These are phyloP conservation scores for Vigna nakashimae DNA, from an alignment of 306 rosid species.

Conservation along the genomic window DNA sequence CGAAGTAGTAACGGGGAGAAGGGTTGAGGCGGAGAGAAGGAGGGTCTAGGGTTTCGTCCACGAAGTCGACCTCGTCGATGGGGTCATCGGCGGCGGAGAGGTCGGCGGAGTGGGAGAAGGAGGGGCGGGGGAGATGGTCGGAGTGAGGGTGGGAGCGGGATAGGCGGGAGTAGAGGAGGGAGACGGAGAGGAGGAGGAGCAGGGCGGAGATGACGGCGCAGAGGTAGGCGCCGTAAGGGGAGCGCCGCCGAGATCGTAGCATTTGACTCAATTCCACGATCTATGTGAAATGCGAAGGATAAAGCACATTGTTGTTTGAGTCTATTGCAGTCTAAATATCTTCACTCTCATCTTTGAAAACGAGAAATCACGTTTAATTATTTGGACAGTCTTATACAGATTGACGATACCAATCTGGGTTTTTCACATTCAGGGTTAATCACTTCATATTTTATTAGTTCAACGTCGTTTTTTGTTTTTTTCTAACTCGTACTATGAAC, in stretches of 20 bases:
- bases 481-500: no score
- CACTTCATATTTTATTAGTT: no score
- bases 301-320: background rate
- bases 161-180: conserved; percentile 83
- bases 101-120: conserved; percentile 50
- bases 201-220: conserved; percentile 73
- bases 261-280: conserved; percentile 3
- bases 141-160: conserved; percentile 58
- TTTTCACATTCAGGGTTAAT: no score
- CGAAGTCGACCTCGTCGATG: conserved; percentile 79
- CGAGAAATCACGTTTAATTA: no score
- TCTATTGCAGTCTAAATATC: background rate
- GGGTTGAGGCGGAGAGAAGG: conserved; percentile 4
- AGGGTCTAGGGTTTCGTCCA: conserved; percentile 47
- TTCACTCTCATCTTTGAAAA: no score
- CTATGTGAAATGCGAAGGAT: no score
- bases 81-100: conserved; percentile 56
- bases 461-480: no score
- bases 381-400: no score
- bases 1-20: conserved; percentile 68
- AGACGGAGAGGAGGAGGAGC: conserved; percentile 77
- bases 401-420: no score
- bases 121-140: conserved; percentile 40
- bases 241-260: conserved; percentile 73
- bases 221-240: conserved; percentile 65